Base-by-base conservation (phyloP, 495 filamentous ascomycete genomes). In the Penicillium verhagenii region DNA sequence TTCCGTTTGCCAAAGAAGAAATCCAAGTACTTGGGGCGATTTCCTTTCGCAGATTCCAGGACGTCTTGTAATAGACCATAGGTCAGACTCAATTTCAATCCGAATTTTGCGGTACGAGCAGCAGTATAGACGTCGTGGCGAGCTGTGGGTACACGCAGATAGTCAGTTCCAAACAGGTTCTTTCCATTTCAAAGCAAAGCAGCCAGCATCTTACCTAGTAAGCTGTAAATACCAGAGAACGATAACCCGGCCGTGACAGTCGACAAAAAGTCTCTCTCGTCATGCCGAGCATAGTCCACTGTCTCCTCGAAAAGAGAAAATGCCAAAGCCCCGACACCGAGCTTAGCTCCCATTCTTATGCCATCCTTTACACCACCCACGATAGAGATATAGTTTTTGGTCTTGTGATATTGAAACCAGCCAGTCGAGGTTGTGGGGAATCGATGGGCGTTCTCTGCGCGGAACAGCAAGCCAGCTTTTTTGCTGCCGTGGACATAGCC, bases 351-450 rank as follows among this genome's bases (percentile, higher is more conserved):
- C 81, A 91, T 86, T 61, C 82, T 86, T 37, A 89, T 21, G 0
- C 90, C 95, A 65, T 92, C 90, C 57, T 80, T 82, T 11, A 92
- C 70, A 0, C 86, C 94, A 2, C 88, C 90, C 10, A 86, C 79
- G 45, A 86, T 80, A 6, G 86, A 72, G 52, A 89, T 82, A 73
- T 97, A 97, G 68, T 96, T 97, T 73, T 97, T 97, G 62, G 83
- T 90, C 72, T 96, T 97, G 72, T 97, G 95, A 67, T 98, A 98
- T 24, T 97, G 82, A 66, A 91, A 98, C 94, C 94, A 98, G 25
- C 91, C 94, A 7, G 82, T 82, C 20, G 86, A 82, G n/a, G 82
- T 82, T 6, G 75, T 84, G 19, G 94, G 94, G 42, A 95, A 83
- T 60, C 92, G 86, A 74, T 98, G 94, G 19, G 94, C 89, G 64